Evolutionary conservation across 1,284 basidiomycete species (phyloP).

Genomic region (Rhodotorula mucilaginosa): DNA sequence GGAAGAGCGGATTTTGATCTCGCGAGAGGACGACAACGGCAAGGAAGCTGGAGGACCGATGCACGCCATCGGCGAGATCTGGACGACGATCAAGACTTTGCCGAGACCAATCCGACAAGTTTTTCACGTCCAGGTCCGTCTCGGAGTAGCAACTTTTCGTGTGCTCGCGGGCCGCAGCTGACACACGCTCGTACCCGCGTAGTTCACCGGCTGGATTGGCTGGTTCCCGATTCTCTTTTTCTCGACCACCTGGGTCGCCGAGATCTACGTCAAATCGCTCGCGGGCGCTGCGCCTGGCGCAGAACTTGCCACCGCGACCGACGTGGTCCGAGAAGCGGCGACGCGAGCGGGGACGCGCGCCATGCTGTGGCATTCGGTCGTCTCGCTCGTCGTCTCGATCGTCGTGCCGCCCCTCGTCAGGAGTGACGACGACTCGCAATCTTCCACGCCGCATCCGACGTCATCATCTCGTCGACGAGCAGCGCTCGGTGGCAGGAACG

Average conservation of each 20-base stretch:
- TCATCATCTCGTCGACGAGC: too few species aligned
- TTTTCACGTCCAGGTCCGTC: conserved; percentile 63
- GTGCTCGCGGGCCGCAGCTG: neutral
- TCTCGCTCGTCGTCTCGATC: conserved; percentile 69
- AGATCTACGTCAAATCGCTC: conserved; percentile 64
- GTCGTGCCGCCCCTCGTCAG: conserved; percentile 68
- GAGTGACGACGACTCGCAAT: neutral
- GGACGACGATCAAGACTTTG: conserved; percentile 65
- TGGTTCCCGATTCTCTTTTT: conserved; percentile 75
- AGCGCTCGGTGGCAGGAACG: too few species aligned
- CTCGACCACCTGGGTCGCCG: conserved; percentile 65
- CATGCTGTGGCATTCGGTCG: conserved; percentile 70
- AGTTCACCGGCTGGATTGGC: conserved; percentile 64
- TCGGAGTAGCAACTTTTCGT: neutral
- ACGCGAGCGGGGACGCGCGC: conserved; percentile 69
- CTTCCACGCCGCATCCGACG: conserved; percentile 37
- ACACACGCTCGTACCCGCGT: conserved; percentile 47
- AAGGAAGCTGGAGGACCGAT: neutral
- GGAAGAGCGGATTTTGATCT: conserved; percentile 71
- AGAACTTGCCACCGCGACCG: conserved; percentile 34
- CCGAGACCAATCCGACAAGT: conserved; percentile 76
- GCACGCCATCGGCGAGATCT: conserved; percentile 59
- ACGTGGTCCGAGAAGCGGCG: conserved; percentile 42
- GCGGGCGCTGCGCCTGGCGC: conserved; percentile 80
- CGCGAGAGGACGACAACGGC: conserved; percentile 32